These are phyloP conservation scores for Cladophialophora yegresii DNA, from an alignment of 2,329 filamentous ascomycete genomes.

Conservation along the genomic window DNA sequence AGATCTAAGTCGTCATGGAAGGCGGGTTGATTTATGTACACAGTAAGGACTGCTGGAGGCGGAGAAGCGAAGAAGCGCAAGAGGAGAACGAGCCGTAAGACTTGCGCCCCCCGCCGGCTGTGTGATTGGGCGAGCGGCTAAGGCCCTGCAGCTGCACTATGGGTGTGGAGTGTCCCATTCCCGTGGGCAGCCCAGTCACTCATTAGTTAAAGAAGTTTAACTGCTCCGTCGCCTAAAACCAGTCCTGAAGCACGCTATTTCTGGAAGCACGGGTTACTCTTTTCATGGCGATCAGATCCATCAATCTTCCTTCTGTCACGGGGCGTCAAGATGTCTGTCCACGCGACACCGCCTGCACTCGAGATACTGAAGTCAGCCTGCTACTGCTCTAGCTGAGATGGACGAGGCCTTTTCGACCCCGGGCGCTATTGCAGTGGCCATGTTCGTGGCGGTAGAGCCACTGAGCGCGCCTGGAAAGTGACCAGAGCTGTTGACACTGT, in stretches of 20 bases:
- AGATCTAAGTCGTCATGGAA: conserved; percentile 17
- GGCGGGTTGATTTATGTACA: conserved; percentile 11
- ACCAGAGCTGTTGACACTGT: neutral
- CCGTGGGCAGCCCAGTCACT: neutral
- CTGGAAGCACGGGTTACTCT: conserved; percentile 2
- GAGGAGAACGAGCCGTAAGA: conserved; percentile 15
- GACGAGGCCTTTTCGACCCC: neutral
- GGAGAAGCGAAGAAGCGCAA: conserved; percentile 1
- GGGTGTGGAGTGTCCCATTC: neutral
- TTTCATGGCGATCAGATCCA: conserved; percentile 2
- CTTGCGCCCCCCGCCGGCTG: conserved; percentile 4
- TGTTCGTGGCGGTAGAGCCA: neutral
- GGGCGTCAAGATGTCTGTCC: neutral
- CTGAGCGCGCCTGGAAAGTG: neutral
- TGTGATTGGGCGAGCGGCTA: conserved; percentile 13
- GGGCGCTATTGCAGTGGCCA: neutral
- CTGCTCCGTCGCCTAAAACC: conserved; percentile 10
- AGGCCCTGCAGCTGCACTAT: neutral
- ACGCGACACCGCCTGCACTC: neutral
- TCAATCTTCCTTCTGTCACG: conserved; percentile 13
- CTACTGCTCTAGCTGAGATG: conserved; percentile 1
- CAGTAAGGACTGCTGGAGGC: neutral
- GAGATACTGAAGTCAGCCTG: neutral
- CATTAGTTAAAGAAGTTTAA: neutral
- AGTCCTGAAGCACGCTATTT: conserved; percentile 19